Percentiles rank a stretch among this genome's conserved stretches.
These are phyloP conservation scores for Sporisorium reilianum DNA, from an alignment of 1,284 basidiomycete genomes.

Conservation along the genomic window DNA sequence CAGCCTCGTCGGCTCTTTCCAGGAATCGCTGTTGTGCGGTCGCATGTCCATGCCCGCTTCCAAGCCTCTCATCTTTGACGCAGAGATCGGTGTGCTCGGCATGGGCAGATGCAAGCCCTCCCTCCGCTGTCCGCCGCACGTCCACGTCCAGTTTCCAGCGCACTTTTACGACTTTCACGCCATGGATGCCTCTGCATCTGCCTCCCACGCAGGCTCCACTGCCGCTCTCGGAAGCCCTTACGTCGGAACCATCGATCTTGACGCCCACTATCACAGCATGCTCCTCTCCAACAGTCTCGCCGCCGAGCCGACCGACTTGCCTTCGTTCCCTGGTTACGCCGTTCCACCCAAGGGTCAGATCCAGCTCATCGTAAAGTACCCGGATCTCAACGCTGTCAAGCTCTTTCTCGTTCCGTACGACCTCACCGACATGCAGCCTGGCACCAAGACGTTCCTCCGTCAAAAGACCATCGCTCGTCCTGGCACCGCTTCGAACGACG, in stretches of 20 bases:
- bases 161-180: conserved; percentile 66
- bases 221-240: conserved; percentile 65
- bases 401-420: conserved; percentile 73
- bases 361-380: conserved; percentile 72
- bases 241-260: conserved; percentile 70
- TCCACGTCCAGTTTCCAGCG: conserved; percentile 67
- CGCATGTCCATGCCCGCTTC: conserved; percentile 67
- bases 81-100: conserved; percentile 69
- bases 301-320: conserved; percentile 10
- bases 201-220: conserved; percentile 17
- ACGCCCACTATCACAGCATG: conserved; percentile 58
- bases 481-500: not conserved
- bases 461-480: conserved; percentile 50
- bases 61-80: conserved; percentile 67
- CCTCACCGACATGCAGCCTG: conserved; percentile 68
- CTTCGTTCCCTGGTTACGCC: conserved; percentile 72
- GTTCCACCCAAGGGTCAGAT: conserved; percentile 72
- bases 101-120: conserved; percentile 49
- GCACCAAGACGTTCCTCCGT: conserved; percentile 60
- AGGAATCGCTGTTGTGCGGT: conserved; percentile 69
- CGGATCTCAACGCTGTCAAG: conserved; percentile 70
- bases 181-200: conserved; percentile 15
- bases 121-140: conserved; percentile 67
- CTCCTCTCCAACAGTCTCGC: conserved; percentile 20
- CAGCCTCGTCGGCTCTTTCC: conserved; percentile 69